phyloP scores from a whole-genome alignment of 306 rosid species.

The Citrullus mucosospermus region DNA sequence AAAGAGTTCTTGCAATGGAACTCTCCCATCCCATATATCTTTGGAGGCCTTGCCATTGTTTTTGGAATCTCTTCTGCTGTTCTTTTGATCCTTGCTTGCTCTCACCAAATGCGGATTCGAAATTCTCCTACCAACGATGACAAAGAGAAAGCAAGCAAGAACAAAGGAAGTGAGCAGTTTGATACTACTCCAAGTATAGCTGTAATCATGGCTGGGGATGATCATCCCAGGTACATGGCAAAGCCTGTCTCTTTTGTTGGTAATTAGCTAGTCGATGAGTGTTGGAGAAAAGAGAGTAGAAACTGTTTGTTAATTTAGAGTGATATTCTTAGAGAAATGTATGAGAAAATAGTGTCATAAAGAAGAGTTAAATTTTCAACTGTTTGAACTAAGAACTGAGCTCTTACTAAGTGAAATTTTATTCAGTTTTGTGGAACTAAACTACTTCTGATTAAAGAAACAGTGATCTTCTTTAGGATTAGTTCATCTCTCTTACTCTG shows the following conservation, averaged over 20 bases:
- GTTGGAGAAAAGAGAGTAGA: neutral
- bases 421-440: neutral
- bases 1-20: constrained; percentile 5
- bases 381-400: neutral
- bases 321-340: neutral
- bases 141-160: neutral
- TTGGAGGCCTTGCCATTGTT: constrained; percentile 1
- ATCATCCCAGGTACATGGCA: constrained; percentile 9
- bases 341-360: neutral
- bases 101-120: neutral
- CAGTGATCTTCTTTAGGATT: neutral
- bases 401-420: neutral
- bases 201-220: constrained; percentile 10
- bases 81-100: neutral
- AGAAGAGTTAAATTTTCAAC: neutral
- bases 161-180: neutral
- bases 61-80: neutral
- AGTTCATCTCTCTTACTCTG: neutral
- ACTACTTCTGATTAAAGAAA: neutral
- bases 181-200: neutral
- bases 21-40: constrained; percentile 4
- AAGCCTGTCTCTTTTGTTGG: constrained; percentile 5
- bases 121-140: neutral
- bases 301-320: neutral
- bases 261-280: neutral